Conservation (phyloP, 495 filamentous ascomycete species). For the Tuber borchii region DNA sequence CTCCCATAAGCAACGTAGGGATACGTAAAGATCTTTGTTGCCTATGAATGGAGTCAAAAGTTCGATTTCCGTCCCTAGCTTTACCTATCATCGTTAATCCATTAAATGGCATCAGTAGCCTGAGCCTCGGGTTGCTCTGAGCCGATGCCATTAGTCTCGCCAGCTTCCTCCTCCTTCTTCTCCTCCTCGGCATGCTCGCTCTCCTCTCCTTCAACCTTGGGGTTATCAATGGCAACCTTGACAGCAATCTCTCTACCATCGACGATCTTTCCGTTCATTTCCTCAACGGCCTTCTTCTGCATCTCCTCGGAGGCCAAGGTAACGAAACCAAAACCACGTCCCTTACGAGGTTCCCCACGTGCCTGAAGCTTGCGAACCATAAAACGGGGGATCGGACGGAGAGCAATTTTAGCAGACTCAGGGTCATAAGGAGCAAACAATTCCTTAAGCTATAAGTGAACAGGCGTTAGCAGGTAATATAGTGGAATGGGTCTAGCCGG, state of each 20-base stretch:
- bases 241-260: conserved; percentile 98
- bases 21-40: conserved; percentile 1
- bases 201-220: conserved; percentile 75
- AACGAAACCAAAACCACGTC: conserved; percentile 97
- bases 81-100: conserved; percentile 1
- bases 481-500: not conserved
- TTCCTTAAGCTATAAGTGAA: conserved; percentile 72
- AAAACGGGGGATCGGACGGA: conserved; percentile 96
- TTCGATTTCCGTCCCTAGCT: not conserved
- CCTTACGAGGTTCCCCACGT: conserved; percentile 96
- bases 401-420: conserved; percentile 90
- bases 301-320: conserved; percentile 89
- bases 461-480: conserved; percentile 8
- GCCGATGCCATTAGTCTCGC: not conserved
- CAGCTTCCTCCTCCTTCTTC: conserved; percentile 17
- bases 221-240: conserved; percentile 99
- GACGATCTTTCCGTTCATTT: conserved; percentile 99
- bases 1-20: not conserved
- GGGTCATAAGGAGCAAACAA: conserved; percentile 86
- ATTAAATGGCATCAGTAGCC: not conserved
- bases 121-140: not conserved
- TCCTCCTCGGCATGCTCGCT: conserved; percentile 48
- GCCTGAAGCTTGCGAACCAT: conserved; percentile 99
- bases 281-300: conserved; percentile 89
- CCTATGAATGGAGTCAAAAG: not conserved